Evolutionary conservation across 176 grass and related monocot species (phyloP).

Genomic region (Panicum miliaceum): DNA sequence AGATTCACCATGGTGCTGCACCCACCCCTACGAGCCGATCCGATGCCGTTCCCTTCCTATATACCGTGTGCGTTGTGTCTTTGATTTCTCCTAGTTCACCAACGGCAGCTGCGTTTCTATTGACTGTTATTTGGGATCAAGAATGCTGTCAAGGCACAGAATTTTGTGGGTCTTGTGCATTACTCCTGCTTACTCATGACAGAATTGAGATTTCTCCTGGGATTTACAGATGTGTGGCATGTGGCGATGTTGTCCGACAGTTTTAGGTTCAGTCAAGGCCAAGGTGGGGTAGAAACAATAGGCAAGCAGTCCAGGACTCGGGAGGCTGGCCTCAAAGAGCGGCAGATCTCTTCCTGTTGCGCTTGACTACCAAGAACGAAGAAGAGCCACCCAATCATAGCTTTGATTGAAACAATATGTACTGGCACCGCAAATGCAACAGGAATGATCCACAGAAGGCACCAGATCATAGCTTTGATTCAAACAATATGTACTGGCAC

Average conservation of each 20-base stretch:
- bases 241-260: neutral
- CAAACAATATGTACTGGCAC: neutral
- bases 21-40: neutral
- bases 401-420: neutral
- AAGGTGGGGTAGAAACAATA: neutral
- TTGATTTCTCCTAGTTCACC: neutral
- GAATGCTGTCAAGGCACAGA: neutral
- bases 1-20: conserved; percentile 49
- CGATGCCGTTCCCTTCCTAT: neutral
- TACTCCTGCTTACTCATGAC: neutral
- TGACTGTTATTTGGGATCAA: neutral
- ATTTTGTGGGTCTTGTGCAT: neutral
- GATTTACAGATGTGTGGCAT: neutral
- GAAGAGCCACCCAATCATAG: neutral
- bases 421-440: neutral
- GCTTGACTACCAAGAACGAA: neutral
- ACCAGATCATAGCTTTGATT: conserved; percentile 8
- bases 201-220: neutral
- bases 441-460: neutral
- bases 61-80: neutral
- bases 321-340: conserved; percentile 8
- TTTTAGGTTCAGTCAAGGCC: neutral
- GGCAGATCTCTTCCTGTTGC: neutral
- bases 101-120: neutral
- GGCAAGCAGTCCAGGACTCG: neutral